Conservation (phyloP, 73 alveolate species). For the Paramecium pentaurelia region DNA sequence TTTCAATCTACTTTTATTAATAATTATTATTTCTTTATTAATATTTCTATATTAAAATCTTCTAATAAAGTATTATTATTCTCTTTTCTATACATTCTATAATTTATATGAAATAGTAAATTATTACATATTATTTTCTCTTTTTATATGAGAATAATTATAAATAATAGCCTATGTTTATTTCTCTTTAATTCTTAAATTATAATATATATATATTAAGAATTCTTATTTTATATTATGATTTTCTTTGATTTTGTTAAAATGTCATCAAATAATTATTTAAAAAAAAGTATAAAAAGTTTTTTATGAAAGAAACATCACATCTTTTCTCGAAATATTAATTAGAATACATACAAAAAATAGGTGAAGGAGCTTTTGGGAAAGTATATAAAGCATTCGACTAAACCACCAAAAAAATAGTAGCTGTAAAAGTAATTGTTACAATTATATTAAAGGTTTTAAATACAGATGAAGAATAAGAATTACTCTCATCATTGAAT, state of each 20-base stretch:
- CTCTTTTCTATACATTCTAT: too few relatives aligned
- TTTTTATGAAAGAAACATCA: neutral
- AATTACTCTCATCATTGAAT: neutral
- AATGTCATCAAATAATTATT: neutral
- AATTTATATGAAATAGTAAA: too few relatives aligned
- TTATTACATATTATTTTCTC: too few relatives aligned
- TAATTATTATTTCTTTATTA: too few relatives aligned
- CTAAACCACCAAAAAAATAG: neutral
- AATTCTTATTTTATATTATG: neutral
- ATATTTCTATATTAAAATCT: too few relatives aligned
- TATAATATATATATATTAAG: neutral
- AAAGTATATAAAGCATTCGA: slow-evolving; percentile 10
- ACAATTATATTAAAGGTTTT: neutral
- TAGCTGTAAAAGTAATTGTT: slow-evolving; percentile 16
- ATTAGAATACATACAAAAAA: neutral
- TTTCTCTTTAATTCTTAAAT: too few relatives aligned
- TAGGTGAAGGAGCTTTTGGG: slow-evolving; percentile 46
- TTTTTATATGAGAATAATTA: too few relatives aligned
- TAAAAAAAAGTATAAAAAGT: neutral
- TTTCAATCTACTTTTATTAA: neutral
- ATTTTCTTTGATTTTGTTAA: neutral
- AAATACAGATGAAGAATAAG: neutral
- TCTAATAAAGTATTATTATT: too few relatives aligned
- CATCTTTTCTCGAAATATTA: slow-evolving; percentile 29
- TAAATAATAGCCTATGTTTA: too few relatives aligned